Evolutionary conservation across 2,329 filamentous ascomycete genomes (phyloP).

Genomic region (Massarina eburnea): DNA sequence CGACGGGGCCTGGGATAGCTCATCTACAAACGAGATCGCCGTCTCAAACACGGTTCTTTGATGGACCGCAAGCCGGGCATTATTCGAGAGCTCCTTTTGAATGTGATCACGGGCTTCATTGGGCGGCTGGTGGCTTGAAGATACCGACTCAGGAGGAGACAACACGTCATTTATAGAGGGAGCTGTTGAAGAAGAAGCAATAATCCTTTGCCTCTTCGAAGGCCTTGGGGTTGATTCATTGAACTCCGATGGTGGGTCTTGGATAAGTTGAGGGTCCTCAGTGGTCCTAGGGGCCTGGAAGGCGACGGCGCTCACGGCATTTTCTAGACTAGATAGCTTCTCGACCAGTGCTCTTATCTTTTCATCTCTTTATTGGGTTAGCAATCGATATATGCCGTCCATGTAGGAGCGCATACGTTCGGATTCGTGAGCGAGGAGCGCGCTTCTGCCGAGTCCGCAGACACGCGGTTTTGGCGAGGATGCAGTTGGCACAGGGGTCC

Average conservation of each 20-base stretch:
- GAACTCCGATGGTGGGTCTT: conserved; percentile 1
- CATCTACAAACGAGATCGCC: conserved; percentile 34
- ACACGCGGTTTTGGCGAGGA: conserved; percentile 26
- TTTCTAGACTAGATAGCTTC: conserved; percentile 28
- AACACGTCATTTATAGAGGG: neutral
- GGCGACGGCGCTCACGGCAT: conserved; percentile 17
- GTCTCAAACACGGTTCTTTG: conserved; percentile 34
- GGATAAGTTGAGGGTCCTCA: neutral
- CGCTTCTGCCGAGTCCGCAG: conserved; percentile 36
- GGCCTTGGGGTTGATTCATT: neutral
- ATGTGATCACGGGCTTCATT: conserved; percentile 29
- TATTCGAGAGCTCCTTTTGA: conserved; percentile 32
- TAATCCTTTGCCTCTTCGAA: conserved; percentile 2
- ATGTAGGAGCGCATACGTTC: conserved; percentile 21
- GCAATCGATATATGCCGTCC: neutral
- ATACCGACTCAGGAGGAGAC: conserved; percentile 19
- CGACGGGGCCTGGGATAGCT: conserved; percentile 26
- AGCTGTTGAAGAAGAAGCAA: neutral
- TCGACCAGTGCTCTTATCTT: conserved; percentile 34
- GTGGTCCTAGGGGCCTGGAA: neutral
- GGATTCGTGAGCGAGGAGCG: conserved; percentile 24
- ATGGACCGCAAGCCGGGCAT: conserved; percentile 25
- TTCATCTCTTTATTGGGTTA: conserved; percentile 22
- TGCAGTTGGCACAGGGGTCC: conserved; percentile 36
- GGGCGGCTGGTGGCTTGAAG: conserved; percentile 20